Evolutionary conservation across 2,329 filamentous ascomycete species (phyloP), one percentile per base, ranked within the genome.

Genomic region (Ceratocystis colombiana): DNA sequence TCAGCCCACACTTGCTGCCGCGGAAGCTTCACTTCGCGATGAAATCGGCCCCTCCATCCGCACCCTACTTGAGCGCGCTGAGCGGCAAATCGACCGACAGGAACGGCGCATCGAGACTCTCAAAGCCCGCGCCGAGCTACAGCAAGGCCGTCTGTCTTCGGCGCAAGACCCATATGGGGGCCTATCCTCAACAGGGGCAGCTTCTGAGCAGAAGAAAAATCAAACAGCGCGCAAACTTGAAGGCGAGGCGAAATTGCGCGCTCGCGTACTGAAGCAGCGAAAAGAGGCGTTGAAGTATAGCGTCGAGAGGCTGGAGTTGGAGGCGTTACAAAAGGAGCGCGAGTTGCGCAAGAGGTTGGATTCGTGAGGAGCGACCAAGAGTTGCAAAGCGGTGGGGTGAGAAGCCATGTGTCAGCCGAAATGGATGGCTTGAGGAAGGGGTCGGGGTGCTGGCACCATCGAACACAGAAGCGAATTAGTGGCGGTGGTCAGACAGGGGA

Each of bases 31-130:
- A 3, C 84, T 96, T 20, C 87, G 91, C 71, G 88, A 90, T 72
- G 91, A 96, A 74, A 94, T 96, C 71, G 87, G 88, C n/a, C 92
- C 92, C 7, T 91, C 90, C 74, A 88, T 96, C 69, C 80, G 86
- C 37, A 83, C 85, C 67, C 84, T 96, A 1, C 85, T 96, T 64
- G 83, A 86, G 69, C 87, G 91, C 70, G 90, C 91, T n/a, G 86
- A 90, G 70, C 85, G 87, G 69, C 88, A 96, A 72, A 82, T 95
- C 48, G 89, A 92, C 71, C 89, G 90, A 67, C 85, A 93, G 53
- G 88, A 88, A 64, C 85, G 91, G 5, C 88, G 90, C 70, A 89
- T 96, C 74, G 87, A 95, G 73, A 87, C 87, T 0, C 80, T 96
- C 45, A 90, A 92, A 70, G 90, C 91, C 1, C 88, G 90, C 71